A percentile compares a stretch with the other conserved stretches of the same genome.
Conservation (phyloP, 202 grass and related monocot species). For the Zoysia matrella region DNA sequence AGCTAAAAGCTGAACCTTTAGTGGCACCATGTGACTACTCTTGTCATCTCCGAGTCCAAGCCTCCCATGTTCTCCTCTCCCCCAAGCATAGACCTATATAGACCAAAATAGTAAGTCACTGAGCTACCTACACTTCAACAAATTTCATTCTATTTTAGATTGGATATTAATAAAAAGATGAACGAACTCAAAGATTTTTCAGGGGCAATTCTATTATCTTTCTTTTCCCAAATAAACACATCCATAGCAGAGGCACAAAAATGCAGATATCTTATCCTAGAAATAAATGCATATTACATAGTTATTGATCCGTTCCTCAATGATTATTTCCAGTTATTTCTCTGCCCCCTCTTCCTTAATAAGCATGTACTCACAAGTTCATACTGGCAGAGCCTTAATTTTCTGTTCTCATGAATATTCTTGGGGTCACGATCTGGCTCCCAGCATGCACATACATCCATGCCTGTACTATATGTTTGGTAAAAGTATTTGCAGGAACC, state of each 20-base stretch:
- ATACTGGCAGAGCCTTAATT: neutral
- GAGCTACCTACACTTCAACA: constrained; percentile 20
- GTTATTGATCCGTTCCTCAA: neutral
- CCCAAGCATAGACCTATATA: constrained; percentile 96
- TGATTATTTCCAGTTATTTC: constrained; percentile 13
- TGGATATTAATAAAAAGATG: neutral
- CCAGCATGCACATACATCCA: constrained; percentile 4
- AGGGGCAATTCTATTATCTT: neutral
- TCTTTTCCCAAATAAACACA: constrained; percentile 23
- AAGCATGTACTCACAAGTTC: neutral
- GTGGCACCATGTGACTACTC: constrained; percentile 98
- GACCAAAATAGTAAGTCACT: constrained; percentile 13
- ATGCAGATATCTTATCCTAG: neutral
- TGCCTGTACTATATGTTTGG: neutral
- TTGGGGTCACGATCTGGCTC: neutral
- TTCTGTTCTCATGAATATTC: constrained; percentile 9
- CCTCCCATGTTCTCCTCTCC: constrained; percentile 97
- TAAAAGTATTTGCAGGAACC: neutral
- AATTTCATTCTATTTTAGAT: constrained; percentile 4
- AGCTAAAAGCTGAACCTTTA: constrained; percentile 74
- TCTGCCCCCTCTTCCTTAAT: neutral
- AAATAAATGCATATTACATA: neutral
- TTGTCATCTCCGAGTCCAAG: constrained; percentile 99
- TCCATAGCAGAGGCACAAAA: constrained; percentile 7
- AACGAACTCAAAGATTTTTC: neutral